phyloP scores from a whole-genome alignment of 2,329 filamentous ascomycete species.

The Fusarium coicis region DNA sequence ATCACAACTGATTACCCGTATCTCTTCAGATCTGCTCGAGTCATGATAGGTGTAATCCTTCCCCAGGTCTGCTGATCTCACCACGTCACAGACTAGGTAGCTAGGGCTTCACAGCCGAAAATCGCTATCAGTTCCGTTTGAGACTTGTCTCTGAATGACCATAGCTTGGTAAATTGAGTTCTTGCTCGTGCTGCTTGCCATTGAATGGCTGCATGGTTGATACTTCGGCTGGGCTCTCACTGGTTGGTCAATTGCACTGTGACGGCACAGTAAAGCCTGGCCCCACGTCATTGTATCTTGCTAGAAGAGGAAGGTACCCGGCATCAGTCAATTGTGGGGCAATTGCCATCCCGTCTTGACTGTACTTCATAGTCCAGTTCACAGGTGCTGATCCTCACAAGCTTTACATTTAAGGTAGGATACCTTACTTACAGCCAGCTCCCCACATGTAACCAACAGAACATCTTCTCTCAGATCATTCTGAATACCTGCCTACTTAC shows the following conservation, averaged over 20 bases:
- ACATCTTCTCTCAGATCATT: not conserved
- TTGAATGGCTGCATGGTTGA: not conserved
- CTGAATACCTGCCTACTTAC: not conserved
- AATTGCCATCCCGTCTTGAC: not conserved
- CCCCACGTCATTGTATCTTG: conserved; percentile 15
- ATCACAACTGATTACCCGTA: not conserved
- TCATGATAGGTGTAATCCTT: not conserved
- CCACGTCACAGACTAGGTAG: not conserved
- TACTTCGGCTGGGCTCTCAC: not conserved
- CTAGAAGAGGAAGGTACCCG: conserved; percentile 26
- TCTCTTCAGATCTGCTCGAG: conserved; percentile 8
- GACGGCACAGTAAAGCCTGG: conserved; percentile 11
- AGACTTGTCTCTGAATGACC: not conserved
- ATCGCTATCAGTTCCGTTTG: not conserved
- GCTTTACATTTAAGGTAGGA: conserved; percentile 4
- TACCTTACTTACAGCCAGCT: conserved; percentile 10
- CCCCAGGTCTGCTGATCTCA: conserved; percentile 1
- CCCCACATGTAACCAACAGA: conserved; percentile 5
- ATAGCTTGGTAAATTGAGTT: not conserved
- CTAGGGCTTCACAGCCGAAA: not conserved
- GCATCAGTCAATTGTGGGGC: conserved; percentile 12
- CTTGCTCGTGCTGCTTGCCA: not conserved
- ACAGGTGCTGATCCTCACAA: not conserved
- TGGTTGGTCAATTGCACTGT: conserved; percentile 1
- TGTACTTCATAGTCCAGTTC: not conserved